Percentiles rank a stretch among this genome's conserved stretches.
phyloP scores from a whole-genome alignment of 2,329 filamentous ascomycete genomes.

The Colletotrichum siamense region DNA sequence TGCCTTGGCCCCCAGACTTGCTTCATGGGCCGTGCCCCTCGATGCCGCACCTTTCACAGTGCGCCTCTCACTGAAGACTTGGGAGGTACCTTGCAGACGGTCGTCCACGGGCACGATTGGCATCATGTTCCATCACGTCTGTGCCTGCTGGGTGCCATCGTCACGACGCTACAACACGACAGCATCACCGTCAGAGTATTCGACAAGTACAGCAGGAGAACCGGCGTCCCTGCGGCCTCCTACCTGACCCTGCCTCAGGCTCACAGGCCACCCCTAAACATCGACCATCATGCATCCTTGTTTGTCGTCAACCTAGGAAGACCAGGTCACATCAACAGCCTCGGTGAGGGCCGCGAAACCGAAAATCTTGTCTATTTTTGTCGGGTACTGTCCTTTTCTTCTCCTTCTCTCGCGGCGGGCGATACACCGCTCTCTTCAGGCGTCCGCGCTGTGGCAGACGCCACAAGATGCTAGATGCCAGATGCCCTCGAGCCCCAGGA shows the following conservation, averaged over 20 bases:
- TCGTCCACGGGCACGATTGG: not conserved
- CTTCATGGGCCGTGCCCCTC: not conserved
- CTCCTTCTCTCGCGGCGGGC: not conserved
- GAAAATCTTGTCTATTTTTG: constrained; percentile 9
- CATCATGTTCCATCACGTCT: not conserved
- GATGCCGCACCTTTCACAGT: not conserved
- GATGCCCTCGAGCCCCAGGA: not conserved
- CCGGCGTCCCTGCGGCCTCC: not conserved
- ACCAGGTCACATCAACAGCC: not conserved
- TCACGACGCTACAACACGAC: not conserved
- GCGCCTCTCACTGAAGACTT: not conserved
- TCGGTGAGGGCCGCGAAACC: constrained; percentile 8
- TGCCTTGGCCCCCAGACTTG: not conserved
- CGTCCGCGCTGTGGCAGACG: not conserved
- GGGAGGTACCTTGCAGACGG: not conserved
- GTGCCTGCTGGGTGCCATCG: not conserved
- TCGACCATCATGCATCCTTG: constrained; percentile 1
- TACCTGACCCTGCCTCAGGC: not conserved
- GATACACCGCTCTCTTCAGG: not conserved
- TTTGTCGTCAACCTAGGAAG: not conserved
- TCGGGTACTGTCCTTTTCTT: not conserved
- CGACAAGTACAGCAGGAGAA: not conserved
- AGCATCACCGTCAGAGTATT: not conserved
- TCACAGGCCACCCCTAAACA: not conserved
- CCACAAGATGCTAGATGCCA: not conserved